Conservation (phyloP, 2,329 filamentous ascomycete genomes). For the Nigrospora sphaerica region DNA sequence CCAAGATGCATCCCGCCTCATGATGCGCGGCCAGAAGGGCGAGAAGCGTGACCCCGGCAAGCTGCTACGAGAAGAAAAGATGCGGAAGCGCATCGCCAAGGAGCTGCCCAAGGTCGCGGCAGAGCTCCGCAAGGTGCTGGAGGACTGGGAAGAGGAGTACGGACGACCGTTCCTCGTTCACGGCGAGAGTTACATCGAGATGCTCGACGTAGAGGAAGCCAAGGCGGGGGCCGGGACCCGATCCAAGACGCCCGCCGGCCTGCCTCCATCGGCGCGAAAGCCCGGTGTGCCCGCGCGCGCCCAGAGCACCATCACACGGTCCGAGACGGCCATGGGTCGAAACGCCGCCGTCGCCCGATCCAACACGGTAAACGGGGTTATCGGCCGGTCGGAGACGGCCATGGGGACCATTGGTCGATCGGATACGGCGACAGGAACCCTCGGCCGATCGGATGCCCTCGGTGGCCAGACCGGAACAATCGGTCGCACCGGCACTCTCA, state of each 20-base stretch:
- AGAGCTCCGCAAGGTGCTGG: slow-evolving; percentile 76
- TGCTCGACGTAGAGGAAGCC: slow-evolving; percentile 59
- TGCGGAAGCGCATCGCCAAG: slow-evolving; percentile 94
- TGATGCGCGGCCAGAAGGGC: slow-evolving; percentile 86
- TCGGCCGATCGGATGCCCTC: too few species aligned
- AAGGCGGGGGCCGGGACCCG: slow-evolving; percentile 44
- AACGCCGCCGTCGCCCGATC: too few species aligned
- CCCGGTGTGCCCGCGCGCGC: slow-evolving; percentile 25
- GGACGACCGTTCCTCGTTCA: slow-evolving; percentile 89
- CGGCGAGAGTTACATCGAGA: slow-evolving; percentile 83
- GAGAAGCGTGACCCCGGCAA: slow-evolving; percentile 93
- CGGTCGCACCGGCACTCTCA: slow-evolving; percentile 23
- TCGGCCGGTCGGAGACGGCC: too few species aligned
- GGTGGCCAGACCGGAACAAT: neutral
- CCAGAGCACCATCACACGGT: slow-evolving; percentile 20
- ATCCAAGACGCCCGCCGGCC: slow-evolving; percentile 69
- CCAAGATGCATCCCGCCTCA: slow-evolving; percentile 88
- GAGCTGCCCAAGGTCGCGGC: slow-evolving; percentile 86
- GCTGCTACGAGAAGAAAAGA: slow-evolving; percentile 92
- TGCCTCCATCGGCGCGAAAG: slow-evolving; percentile 40
- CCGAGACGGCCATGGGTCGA: too few species aligned
- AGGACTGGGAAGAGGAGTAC: slow-evolving; percentile 89
- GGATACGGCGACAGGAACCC: too few species aligned
- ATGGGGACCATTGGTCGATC: too few species aligned
- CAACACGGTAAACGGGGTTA: too few species aligned